Evolutionary conservation across 805 yeast genomes (phyloP).

Genomic region (Kodamaea leandrae): DNA sequence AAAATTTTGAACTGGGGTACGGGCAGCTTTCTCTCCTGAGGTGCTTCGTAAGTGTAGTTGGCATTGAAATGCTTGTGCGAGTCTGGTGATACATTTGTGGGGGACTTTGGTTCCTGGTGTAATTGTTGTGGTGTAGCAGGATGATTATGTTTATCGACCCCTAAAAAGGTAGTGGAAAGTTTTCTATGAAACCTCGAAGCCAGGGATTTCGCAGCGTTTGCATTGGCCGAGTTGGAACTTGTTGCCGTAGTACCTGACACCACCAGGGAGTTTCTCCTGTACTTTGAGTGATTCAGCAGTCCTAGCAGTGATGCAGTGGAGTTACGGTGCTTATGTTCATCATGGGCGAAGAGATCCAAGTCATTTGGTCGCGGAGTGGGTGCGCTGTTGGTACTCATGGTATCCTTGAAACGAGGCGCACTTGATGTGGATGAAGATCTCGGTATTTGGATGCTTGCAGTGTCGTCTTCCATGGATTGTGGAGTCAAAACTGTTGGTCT

Average conservation of each 20-base stretch:
- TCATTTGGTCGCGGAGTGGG: background rate
- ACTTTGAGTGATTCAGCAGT: constrained; percentile 1
- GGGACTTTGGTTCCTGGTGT: too few relatives aligned
- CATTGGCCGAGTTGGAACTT: background rate
- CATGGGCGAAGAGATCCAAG: background rate
- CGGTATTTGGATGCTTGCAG: background rate
- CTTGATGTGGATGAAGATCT: background rate
- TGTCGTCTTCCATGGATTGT: constrained; percentile 1
- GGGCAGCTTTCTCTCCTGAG: too few relatives aligned
- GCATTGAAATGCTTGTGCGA: too few relatives aligned
- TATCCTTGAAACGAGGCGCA: background rate
- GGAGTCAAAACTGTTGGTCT: background rate
- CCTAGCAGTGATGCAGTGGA: background rate
- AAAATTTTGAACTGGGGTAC: constrained; percentile 21
- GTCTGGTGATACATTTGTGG: background rate
- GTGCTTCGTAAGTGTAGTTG: too few relatives aligned
- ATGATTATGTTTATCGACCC: constrained; percentile 1
- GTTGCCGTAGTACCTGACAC: background rate
- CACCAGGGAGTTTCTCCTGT: constrained; percentile 6
- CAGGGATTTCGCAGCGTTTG: background rate
- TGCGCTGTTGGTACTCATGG: background rate
- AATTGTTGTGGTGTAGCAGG: too few relatives aligned
- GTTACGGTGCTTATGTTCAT: background rate
- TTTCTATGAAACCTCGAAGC: constrained; percentile 15
- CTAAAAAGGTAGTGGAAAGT: constrained; percentile 13